Percentiles rank a stretch among this genome's conserved stretches.
These are phyloP conservation scores for Guadua angustifolia DNA, from an alignment of 176 grass and related monocot genomes.

Conservation along the genomic window DNA sequence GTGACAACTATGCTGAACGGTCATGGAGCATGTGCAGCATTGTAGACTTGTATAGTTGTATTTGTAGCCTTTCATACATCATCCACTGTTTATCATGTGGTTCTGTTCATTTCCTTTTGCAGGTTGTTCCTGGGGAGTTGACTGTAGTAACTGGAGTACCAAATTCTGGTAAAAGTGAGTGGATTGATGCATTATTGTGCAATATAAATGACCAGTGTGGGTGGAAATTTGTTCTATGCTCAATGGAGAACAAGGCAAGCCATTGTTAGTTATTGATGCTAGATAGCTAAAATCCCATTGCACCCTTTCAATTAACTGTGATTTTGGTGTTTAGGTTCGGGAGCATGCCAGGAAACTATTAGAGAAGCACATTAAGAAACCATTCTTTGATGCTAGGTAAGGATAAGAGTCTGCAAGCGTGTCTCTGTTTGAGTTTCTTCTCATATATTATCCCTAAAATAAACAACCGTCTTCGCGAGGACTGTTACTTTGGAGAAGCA, in stretches of 20 bases:
- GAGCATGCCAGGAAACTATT: conserved; percentile 97
- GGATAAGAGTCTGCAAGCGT: conserved; percentile 8
- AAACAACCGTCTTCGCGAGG: conserved; percentile 8
- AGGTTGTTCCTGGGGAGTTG: conserved; percentile 90
- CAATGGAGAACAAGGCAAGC: conserved; percentile 93
- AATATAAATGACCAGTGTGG: conserved; percentile 79
- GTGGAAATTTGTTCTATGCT: conserved; percentile 97
- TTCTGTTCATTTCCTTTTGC: conserved; percentile 42
- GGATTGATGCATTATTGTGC: conserved; percentile 94
- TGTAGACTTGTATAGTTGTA: not conserved
- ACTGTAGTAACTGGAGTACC: conserved; percentile 94
- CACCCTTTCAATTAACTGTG: conserved; percentile 8
- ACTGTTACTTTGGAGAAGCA: not conserved
- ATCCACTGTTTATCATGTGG: conserved; percentile 6
- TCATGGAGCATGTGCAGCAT: not conserved
- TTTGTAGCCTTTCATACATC: conserved; percentile 15
- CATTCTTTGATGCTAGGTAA: conserved; percentile 93
- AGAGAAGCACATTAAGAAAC: conserved; percentile 84
- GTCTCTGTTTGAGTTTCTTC: conserved; percentile 21
- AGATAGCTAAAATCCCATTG: conserved; percentile 25
- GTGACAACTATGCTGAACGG: too few relatives aligned
- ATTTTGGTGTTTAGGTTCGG: conserved; percentile 70
- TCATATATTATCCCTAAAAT: conserved; percentile 26
- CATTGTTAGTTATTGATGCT: conserved; percentile 38
- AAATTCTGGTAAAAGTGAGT: conserved; percentile 98